Conservation (phyloP, 768 basidiomycete genomes). For the Suillus subluteus region DNA sequence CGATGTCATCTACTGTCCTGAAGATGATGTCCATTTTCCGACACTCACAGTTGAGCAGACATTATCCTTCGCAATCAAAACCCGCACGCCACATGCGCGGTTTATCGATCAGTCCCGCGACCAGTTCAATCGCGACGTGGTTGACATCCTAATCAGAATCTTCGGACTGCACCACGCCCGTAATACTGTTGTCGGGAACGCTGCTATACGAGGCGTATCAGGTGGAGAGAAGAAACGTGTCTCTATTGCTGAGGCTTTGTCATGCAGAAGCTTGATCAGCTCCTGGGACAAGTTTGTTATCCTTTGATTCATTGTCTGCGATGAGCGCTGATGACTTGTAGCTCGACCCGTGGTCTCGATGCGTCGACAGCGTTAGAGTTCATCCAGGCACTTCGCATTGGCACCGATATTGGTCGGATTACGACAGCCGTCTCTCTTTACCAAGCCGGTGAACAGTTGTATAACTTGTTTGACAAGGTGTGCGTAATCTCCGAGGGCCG, state of each 20-base stretch:
- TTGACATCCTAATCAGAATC: conserved; percentile 70
- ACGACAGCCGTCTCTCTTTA: conserved; percentile 77
- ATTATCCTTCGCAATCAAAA: conserved; percentile 68
- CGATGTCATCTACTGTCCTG: conserved; percentile 80
- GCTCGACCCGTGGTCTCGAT: conserved; percentile 75
- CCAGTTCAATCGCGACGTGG: conserved; percentile 58
- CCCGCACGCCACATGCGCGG: conserved; percentile 55
- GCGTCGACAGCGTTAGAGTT: conserved; percentile 91
- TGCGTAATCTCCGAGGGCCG: conserved; percentile 80
- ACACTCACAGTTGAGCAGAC: conserved; percentile 82
- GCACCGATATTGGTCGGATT: conserved; percentile 82
- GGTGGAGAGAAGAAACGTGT: conserved; percentile 83
- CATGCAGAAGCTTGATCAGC: conserved; percentile 5
- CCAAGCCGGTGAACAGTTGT: conserved; percentile 82
- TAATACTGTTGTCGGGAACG: conserved; percentile 83
- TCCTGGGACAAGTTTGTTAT: conserved; percentile 6
- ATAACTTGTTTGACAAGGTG: conserved; percentile 85
- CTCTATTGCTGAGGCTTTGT: conserved; percentile 76
- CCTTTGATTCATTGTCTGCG: neutral
- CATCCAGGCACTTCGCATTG: conserved; percentile 72
- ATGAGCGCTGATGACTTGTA: neutral
- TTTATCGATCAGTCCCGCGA: conserved; percentile 67
- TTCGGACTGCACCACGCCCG: conserved; percentile 83
- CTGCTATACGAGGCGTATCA: conserved; percentile 80
- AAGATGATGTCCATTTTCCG: conserved; percentile 87